Conservation (phyloP, 2,329 filamentous ascomycete species). For the Xylariaceae sp. region DNA sequence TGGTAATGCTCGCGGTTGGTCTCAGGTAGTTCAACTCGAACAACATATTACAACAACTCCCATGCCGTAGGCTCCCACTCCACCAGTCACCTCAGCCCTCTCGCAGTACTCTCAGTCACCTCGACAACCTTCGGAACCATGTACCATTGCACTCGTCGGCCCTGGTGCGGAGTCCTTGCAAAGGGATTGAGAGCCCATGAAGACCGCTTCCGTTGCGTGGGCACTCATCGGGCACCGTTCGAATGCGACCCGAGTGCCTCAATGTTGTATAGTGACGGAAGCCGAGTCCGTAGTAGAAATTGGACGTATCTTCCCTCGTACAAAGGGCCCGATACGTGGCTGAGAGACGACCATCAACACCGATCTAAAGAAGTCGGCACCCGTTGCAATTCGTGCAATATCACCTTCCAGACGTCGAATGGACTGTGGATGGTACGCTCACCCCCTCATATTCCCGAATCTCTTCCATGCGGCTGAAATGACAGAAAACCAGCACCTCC, state of each 20-base stretch:
- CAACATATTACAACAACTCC: no score
- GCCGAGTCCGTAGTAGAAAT: no score
- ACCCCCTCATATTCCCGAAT: not conserved
- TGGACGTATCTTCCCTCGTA: no score
- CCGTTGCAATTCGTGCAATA: conserved; percentile 34
- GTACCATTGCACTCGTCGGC: conserved; percentile 4
- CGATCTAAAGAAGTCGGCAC: conserved; percentile 31
- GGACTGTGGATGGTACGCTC: conserved; percentile 32
- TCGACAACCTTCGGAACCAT: not conserved
- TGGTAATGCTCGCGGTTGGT: no score
- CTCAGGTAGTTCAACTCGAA: no score
- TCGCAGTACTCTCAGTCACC: not conserved
- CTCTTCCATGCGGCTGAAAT: not conserved
- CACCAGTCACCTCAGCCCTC: not conserved
- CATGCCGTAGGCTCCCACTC: not conserved
- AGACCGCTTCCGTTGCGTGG: conserved; percentile 16
- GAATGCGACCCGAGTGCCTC: conserved; percentile 22
- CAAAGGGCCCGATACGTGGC: conserved; percentile 20
- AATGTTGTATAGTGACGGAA: no score
- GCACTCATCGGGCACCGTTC: conserved; percentile 11
- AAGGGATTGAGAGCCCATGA: conserved; percentile 13
- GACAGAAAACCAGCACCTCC: conserved; percentile 44
- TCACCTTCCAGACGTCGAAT: conserved; percentile 31
- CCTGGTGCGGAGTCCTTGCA: conserved; percentile 17
- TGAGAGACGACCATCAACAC: conserved; percentile 10